Percentiles rank a stretch among this genome's conserved stretches.
Conservation (phyloP, 2,329 filamentous ascomycete species). For the Akanthomyces lecanii region DNA sequence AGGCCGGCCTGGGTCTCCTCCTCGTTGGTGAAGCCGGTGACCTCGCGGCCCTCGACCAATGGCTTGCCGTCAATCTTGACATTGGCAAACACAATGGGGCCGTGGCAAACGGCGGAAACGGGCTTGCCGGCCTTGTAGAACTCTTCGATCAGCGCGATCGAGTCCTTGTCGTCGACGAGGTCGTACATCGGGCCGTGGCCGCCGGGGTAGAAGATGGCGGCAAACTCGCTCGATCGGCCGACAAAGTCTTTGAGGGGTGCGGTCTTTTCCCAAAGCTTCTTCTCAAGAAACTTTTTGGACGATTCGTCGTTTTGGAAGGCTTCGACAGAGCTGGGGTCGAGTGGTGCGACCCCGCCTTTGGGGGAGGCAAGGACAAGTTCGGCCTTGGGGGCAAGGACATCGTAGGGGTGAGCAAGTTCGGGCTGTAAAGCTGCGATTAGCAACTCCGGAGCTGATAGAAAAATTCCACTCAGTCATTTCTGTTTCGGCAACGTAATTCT, state of each 20-base stretch:
- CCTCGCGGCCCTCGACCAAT: conserved; percentile 52
- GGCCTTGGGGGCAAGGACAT: conserved; percentile 50
- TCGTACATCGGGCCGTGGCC: conserved; percentile 66
- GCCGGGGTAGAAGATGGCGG: conserved; percentile 56
- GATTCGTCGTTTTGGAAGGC: conserved; percentile 49
- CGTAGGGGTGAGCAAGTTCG: conserved; percentile 62
- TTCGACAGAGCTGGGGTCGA: conserved; percentile 56
- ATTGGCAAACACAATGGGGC: conserved; percentile 58
- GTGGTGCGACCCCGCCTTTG: conserved; percentile 55
- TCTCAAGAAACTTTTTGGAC: conserved; percentile 53
- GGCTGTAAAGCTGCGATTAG: conserved; percentile 34
- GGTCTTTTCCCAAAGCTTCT: conserved; percentile 61
- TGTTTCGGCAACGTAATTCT: conserved; percentile 17
- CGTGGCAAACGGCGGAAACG: conserved; percentile 66
- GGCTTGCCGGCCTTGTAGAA: conserved; percentile 59
- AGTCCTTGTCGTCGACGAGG: conserved; percentile 53
- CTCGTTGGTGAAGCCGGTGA: conserved; percentile 61
- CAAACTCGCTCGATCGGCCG: conserved; percentile 56
- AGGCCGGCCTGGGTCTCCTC: conserved; percentile 46
- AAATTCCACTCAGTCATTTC: too few species aligned
- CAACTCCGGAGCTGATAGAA: not conserved
- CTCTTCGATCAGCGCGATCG: conserved; percentile 56
- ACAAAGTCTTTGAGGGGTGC: conserved; percentile 51
- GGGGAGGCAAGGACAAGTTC: conserved; percentile 59
- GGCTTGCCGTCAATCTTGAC: conserved; percentile 51